Base-by-base conservation (phyloP, 176 grass and related monocot genomes). In the Triticum dicoccoides region DNA sequence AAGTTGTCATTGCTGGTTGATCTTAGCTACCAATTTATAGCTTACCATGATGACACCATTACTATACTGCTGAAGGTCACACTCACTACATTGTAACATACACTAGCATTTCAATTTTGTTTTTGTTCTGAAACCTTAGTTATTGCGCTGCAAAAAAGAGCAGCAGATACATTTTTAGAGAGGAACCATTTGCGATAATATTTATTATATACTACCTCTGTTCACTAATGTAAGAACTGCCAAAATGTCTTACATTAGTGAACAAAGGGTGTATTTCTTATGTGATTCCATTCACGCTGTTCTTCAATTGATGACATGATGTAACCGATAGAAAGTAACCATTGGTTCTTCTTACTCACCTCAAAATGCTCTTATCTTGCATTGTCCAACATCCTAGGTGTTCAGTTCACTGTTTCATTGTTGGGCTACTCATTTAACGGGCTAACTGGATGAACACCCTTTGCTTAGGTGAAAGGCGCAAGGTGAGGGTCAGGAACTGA, bases 341-440 rank as follows among this genome's bases (percentile, higher is more conserved):
- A 20, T 34, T 59, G 35, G 21, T 56, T 17, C 64, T 13, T 39
- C 14, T n/a, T 51, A 70, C 15, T 8, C 11, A 30, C 51, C 1
- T 86, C 17, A 27, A 70, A n/a, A 73, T 82, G 8, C 17, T 86
- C 11, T 6, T 72, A 7, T 38, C 17, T 56, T 59, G 69, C 32
- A 74, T 63, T 65, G 59, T 42, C 20, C 23, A 86, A 67, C 88
- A 65, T 80, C 72, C 7, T 54, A 59, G 27, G 69, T 47, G 24
- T 37, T 77, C 65, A n/a, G 35, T 8, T 67, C 54, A 47, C 21
- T 34, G 25, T 79, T 42, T 30, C 5, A 69, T 86, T 12, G 4
- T 15, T 69, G 51, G 5, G 51, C 20, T 76, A 17, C 29, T 81
- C n/a, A 85, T 81, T 51, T 81, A 34, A 84, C 73, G 3, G 82